Conservation (phyloP, 2,329 filamentous ascomycete species). For the Hirsutella thompsonii region DNA sequence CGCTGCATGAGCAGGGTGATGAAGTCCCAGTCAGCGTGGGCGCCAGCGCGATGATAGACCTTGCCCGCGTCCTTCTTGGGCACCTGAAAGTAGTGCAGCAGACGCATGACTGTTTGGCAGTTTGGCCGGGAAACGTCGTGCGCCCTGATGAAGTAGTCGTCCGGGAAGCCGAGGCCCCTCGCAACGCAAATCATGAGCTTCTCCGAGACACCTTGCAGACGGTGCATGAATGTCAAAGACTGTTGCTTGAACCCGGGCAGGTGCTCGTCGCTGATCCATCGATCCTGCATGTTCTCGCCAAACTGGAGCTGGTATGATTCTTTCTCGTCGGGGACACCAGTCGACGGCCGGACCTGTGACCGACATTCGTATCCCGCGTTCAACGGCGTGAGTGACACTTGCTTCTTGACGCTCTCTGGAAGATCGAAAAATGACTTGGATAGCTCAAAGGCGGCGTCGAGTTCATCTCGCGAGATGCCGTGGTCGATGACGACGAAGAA, state of each 20-base stretch:
- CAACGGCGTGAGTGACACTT: constrained; percentile 37
- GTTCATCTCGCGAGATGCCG: constrained; percentile 32
- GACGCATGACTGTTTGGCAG: constrained; percentile 39
- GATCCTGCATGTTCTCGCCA: constrained; percentile 36
- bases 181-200: constrained; percentile 46
- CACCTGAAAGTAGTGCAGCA: constrained; percentile 43
- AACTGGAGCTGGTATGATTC: constrained; percentile 53
- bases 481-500: constrained; percentile 47
- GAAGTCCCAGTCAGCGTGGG: constrained; percentile 52
- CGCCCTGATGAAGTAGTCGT: constrained; percentile 40
- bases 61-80: constrained; percentile 20
- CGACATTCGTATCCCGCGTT: constrained; percentile 51
- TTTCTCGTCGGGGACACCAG: constrained; percentile 44
- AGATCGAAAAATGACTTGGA: constrained; percentile 42
- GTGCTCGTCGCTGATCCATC: constrained; percentile 35
- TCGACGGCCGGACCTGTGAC: constrained; percentile 44
- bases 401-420: constrained; percentile 35
- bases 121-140: constrained; percentile 37
- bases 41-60: constrained; percentile 46
- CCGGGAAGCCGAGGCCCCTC: constrained; percentile 39
- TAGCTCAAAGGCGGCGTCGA: constrained; percentile 36
- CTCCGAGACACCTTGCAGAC: constrained; percentile 38
- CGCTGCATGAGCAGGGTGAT: constrained; percentile 43
- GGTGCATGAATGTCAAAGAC: constrained; percentile 39
- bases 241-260: constrained; percentile 34